Base-by-base conservation (phyloP, 2,329 filamentous ascomycete genomes). In the Bimuria novae-zelandiae region DNA sequence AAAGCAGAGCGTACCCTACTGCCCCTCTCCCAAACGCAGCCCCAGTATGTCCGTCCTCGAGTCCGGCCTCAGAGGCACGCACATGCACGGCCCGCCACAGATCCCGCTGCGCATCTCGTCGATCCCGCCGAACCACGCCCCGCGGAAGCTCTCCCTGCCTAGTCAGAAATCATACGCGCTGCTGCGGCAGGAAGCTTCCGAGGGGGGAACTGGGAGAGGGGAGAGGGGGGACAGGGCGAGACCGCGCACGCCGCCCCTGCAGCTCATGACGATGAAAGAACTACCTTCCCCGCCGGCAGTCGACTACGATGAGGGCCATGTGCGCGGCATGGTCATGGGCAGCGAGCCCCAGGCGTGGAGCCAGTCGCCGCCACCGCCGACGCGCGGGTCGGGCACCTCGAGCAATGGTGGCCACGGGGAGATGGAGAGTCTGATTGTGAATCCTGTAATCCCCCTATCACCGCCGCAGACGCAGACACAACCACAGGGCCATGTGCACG, bases 41-140 rank as follows among this genome's bases (percentile, higher is more conserved):
- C 60, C 57, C 12, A 57, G 52, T 35, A 55, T 65, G 33, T 55
- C 52, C 23, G 51, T 58, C 22, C 52, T 62, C 4, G 59, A 63
- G 23, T 23, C 30, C 29, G 53, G 50, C 16, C 19, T 46, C 19
- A 5, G 33, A 36, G 33, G 33, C 33, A 12, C 17, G 8, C 33
- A 36, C 14, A 36, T 30, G 11, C 30, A 19, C 32, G 32, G 22
- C 11, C 63, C 67, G 1, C 70, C 69, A 3, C 57, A 57, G 5
- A 73, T 73, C 40, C 70, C 70, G 10, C 49, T 72, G 8, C 64
- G 70, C 7, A 72, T 72, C 17, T 70, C 67, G 11, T 69, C 65
- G 22, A 72, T 73, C 12, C 70, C 70, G 3, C 45, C 64, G 1
- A 64, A 72, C 40, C 65, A 57, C 11, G 61, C 64, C 44, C 64